A percentile compares a stretch with the other conserved stretches of the same genome.
Conservation (phyloP, 2,329 filamentous ascomycete species). For the Venturiaceae sp. region DNA sequence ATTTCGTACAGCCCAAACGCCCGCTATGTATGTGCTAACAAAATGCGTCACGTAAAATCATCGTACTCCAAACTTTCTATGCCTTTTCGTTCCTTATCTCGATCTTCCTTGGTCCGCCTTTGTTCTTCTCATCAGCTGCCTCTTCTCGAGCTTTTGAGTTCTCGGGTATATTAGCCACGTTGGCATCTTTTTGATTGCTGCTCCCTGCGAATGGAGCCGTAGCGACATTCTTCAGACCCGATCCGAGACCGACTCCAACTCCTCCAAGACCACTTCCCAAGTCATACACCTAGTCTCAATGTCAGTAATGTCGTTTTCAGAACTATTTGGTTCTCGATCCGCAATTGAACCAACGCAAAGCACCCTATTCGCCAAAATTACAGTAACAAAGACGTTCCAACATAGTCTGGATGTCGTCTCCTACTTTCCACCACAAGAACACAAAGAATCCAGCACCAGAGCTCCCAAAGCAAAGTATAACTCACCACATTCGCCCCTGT, state of each 20-base stretch:
- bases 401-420: too few relatives aligned
- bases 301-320: not conserved
- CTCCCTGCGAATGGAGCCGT: constrained; percentile 3
- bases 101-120: constrained; percentile 2
- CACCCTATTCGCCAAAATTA: too few relatives aligned
- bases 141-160: not conserved
- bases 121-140: not conserved
- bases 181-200: not conserved
- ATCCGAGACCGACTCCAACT: not conserved
- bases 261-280: constrained; percentile 2
- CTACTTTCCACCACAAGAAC: not conserved
- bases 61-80: not conserved
- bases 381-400: too few relatives aligned
- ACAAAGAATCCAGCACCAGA: too few relatives aligned
- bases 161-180: not conserved
- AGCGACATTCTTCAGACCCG: constrained; percentile 1
- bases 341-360: too few relatives aligned
- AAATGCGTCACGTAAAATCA: not conserved
- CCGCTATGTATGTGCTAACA: not conserved
- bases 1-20: not conserved
- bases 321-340: too few relatives aligned
- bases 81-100: constrained; percentile 2
- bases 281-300: not conserved
- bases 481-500: constrained; percentile 13
- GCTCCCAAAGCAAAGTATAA: not conserved